Base-by-base conservation (phyloP, 106 monocot genomes). In the Dendrobium officinale region DNA sequence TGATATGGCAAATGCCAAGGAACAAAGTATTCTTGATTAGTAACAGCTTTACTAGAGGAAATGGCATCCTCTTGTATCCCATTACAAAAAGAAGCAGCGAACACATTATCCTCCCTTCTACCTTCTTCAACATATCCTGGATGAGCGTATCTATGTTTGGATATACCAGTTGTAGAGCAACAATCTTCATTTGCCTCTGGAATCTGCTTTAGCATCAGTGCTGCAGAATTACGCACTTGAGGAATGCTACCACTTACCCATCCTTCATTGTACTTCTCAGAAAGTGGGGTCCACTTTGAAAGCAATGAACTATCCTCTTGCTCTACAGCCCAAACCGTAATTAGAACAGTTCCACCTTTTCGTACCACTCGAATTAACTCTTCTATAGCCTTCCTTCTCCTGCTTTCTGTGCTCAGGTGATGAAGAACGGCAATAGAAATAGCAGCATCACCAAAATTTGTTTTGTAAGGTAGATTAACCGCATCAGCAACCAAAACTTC, bases 1-100 rank as follows among this genome's bases (percentile, higher is more conserved):
- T 98, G 98, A 81, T 87, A 98, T 42, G 98, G 98, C 42, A 98
- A 86, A 72, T 95, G 98, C 98, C 98, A 98, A 72, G 98, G 98
- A 83, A 98, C 92, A 85, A 98, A 94, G 77, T 95, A 98, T 78
- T 98, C 98, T 77, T 98, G 98, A 5, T 92, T 84, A 43, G 75
- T 75, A 67, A 84, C 80, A 51, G 67, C 19, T 67, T 80, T 55
- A 68, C 1, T 26, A 20, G 26, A 76, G 78, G 67, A 74, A 11
- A 27, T 22, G 18, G 0, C 18, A 44, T 17, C 31, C 19, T 42
- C 85, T 27, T 42, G n/a, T 42, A 72, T 31, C 2, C 55, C 55
- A 48, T 67, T 56, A 66, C 61, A 74, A 83, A 51, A 22, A 42
- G 80, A 61, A 72, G 68, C 5, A 61, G 44, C n/a, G 41, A 78